Conservation (phyloP, 2,329 filamentous ascomycete genomes). For the Sporothrix protearum region DNA sequence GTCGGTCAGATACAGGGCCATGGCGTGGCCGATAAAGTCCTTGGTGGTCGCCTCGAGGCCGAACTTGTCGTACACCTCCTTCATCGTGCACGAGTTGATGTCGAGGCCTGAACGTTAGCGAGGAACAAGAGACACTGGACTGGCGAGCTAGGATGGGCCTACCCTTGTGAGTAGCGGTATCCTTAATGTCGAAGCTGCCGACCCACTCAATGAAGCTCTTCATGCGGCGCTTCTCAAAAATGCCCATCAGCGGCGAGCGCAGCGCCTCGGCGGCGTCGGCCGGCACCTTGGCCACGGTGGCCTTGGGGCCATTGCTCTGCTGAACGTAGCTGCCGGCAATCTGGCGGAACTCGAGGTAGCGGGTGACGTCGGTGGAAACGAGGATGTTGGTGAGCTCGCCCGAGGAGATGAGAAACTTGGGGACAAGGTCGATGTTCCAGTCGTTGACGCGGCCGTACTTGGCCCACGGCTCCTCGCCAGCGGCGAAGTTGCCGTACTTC, state of each 20-base stretch:
- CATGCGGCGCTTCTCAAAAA: conserved; percentile 96
- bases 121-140: neutral
- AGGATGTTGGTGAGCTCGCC: conserved; percentile 98
- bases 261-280: conserved; percentile 88
- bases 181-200: conserved; percentile 75
- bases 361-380: conserved; percentile 87
- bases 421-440: conserved; percentile 99
- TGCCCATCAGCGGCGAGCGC: conserved; percentile 88
- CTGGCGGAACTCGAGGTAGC: conserved; percentile 89
- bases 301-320: conserved; percentile 75
- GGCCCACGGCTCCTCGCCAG: conserved; percentile 91
- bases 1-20: conserved; percentile 92
- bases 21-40: conserved; percentile 96
- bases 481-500: conserved; percentile 80
- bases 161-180: conserved; percentile 89
- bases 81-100: conserved; percentile 78
- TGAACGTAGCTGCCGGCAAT: conserved; percentile 96
- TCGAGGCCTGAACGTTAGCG: conserved; percentile 61
- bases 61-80: conserved; percentile 98
- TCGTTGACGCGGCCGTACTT: conserved; percentile 95
- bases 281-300: conserved; percentile 93
- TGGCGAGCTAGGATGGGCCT: conserved; percentile 33
- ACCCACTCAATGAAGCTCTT: conserved; percentile 97
- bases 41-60: conserved; percentile 83
- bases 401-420: conserved; percentile 97